Percentiles rank a stretch among this genome's conserved stretches.
Evolutionary conservation across 1,139 yeast species (phyloP).

Genomic region (Pichia sp.): DNA sequence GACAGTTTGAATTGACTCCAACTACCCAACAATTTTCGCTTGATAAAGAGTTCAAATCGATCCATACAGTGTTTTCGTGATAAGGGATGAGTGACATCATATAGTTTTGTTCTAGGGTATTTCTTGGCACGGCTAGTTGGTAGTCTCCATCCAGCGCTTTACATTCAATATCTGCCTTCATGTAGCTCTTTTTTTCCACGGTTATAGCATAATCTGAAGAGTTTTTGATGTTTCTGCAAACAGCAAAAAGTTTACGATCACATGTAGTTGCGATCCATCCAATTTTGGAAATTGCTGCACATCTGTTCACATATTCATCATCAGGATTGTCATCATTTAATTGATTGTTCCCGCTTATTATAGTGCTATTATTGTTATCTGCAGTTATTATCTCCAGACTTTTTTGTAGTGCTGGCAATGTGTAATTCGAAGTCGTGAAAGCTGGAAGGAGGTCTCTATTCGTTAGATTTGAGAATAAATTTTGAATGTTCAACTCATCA

Average conservation of each 20-base stretch:
- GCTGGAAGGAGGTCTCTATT: not conserved
- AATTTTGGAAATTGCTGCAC: conserved; percentile 47
- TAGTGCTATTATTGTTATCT: not conserved
- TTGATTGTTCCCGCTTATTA: conserved; percentile 5
- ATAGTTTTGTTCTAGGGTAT: conserved; percentile 44
- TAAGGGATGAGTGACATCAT: conserved; percentile 25
- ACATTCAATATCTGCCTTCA: conserved; percentile 39
- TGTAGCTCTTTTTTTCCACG: conserved; percentile 41
- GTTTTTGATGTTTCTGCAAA: conserved; percentile 48
- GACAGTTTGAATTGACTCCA: conserved; percentile 76
- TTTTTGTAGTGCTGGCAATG: not conserved
- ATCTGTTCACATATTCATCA: conserved; percentile 35
- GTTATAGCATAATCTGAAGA: conserved; percentile 49
- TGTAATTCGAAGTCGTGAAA: not conserved
- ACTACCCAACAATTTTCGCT: conserved; percentile 76
- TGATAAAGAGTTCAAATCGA: conserved; percentile 76
- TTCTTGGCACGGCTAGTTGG: conserved; percentile 54
- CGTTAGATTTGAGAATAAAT: not conserved
- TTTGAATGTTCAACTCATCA: conserved; percentile 8
- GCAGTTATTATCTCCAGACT: not conserved
- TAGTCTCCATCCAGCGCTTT: conserved; percentile 11
- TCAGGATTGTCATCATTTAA: conserved; percentile 14
- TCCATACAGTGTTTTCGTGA: conserved; percentile 50
- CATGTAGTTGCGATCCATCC: conserved; percentile 42
- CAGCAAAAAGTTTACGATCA: conserved; percentile 45